Percentiles rank a stretch among this genome's conserved stretches.
Evolutionary conservation across 2,329 filamentous ascomycete species (phyloP).

Genomic region (Fusarium luffae): DNA sequence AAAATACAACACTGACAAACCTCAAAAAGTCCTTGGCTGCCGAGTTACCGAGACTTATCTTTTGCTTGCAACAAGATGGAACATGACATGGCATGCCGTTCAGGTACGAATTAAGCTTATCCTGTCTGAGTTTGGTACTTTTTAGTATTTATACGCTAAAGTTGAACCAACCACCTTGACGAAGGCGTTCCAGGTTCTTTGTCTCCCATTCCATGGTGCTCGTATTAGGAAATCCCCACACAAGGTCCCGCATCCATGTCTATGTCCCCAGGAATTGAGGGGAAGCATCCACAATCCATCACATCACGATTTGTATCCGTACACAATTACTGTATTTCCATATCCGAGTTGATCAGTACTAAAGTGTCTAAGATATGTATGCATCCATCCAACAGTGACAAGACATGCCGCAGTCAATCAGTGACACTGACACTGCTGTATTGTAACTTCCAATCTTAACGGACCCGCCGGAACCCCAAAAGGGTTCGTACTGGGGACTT

Average conservation of each 20-base stretch:
- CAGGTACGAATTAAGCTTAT: conserved; percentile 25
- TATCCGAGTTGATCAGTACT: background rate
- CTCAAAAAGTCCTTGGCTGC: background rate
- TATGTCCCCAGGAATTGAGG: conserved; percentile 6
- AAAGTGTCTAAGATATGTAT: conserved; percentile 12
- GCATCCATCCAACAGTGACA: conserved; percentile 6
- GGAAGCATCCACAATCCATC: background rate
- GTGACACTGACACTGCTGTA: background rate
- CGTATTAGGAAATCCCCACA: conserved; percentile 39
- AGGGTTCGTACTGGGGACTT: background rate
- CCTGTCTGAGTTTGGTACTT: conserved; percentile 20
- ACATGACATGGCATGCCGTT: background rate
- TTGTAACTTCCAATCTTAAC: background rate
- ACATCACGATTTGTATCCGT: background rate
- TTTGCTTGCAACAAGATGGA: conserved; percentile 1
- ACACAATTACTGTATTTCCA: background rate
- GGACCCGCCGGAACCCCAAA: background rate
- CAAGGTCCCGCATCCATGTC: background rate
- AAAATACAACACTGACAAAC: background rate
- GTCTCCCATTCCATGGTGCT: conserved; percentile 6
- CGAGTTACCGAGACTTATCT: conserved; percentile 5
- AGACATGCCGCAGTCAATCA: background rate
- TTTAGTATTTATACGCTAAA: conserved; percentile 2
- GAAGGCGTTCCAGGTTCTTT: conserved; percentile 14
- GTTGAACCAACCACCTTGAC: conserved; percentile 17